A percentile compares a stretch with the other conserved stretches of the same genome.
phyloP scores from a whole-genome alignment of 768 basidiomycete species.

The Panaeolus cyanescens region DNA sequence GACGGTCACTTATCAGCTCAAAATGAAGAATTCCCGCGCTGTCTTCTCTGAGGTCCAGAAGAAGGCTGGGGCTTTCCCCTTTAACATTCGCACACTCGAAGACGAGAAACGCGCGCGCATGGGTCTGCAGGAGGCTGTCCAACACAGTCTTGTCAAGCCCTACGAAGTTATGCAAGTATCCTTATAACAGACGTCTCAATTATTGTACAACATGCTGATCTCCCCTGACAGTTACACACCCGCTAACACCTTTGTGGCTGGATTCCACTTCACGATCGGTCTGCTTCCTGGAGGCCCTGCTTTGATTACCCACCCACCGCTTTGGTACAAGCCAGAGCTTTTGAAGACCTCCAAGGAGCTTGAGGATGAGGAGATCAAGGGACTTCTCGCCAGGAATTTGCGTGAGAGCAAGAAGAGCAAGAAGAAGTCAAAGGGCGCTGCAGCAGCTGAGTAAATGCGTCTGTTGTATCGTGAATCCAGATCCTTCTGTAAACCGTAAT shows the following conservation, averaged over 20 bases:
- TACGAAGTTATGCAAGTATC: slow-evolving; percentile 87
- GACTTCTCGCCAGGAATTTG: slow-evolving; percentile 73
- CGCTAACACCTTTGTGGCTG: slow-evolving; percentile 82
- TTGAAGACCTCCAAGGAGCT: slow-evolving; percentile 89
- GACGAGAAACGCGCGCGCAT: slow-evolving; percentile 96
- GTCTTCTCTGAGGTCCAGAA: slow-evolving; percentile 97
- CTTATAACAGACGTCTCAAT: background rate
- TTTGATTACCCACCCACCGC: slow-evolving; percentile 83
- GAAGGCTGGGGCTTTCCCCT: slow-evolving; percentile 97
- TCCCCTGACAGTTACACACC: slow-evolving; percentile 67
- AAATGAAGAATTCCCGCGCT: slow-evolving; percentile 96
- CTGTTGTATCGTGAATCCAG: slow-evolving; percentile 1
- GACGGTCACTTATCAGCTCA: slow-evolving; percentile 88
- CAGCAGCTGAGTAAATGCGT: slow-evolving; percentile 32
- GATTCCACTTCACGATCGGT: slow-evolving; percentile 97
- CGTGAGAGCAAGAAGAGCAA: slow-evolving; percentile 92
- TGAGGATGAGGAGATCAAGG: slow-evolving; percentile 85
- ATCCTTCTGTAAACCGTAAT: background rate
- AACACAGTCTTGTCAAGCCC: slow-evolving; percentile 90
- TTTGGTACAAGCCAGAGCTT: slow-evolving; percentile 93
- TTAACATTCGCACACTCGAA: slow-evolving; percentile 91
- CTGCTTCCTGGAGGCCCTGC: slow-evolving; percentile 87
- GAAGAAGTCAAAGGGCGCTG: slow-evolving; percentile 74
- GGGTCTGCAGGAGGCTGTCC: slow-evolving; percentile 94
- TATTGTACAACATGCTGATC: background rate